A percentile compares a stretch with the other conserved stretches of the same genome.
These are phyloP conservation scores for Trichoderma sp. DNA, from an alignment of 2,329 filamentous ascomycete species.

Conservation along the genomic window DNA sequence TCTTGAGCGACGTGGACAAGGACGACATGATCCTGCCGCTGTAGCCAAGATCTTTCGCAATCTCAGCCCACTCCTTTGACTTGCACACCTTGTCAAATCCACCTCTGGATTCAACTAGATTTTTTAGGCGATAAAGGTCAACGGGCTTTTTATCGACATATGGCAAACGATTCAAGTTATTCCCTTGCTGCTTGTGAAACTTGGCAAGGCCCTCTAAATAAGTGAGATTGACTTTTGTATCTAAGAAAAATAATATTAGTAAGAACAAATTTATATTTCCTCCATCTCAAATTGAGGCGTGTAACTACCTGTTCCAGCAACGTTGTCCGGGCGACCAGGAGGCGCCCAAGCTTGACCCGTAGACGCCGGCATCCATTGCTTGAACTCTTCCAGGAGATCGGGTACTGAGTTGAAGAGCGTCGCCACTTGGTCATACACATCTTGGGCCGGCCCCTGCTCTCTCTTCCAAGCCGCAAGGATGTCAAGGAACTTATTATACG, in stretches of 20 bases:
- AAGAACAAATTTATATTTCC: no score
- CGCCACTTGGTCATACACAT: no score
- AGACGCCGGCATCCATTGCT: no score
- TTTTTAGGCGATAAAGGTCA: conserved; percentile 93
- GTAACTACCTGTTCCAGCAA: no score
- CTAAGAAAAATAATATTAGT: conserved; percentile 48
- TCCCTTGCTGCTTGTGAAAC: conserved; percentile 96
- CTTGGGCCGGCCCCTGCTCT: no score
- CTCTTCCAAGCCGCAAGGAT: no score
- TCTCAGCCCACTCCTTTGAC: conserved; percentile 98
- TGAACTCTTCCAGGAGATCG: no score
- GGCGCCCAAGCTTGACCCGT: no score
- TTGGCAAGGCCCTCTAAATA: conserved; percentile 94
- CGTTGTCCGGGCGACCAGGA: no score
- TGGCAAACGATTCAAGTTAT: conserved; percentile 87
- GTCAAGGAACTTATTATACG: no score
- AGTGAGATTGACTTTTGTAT: conserved; percentile 82
- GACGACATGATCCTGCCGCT: conserved; percentile 99
- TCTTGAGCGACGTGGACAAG: conserved; percentile 94
- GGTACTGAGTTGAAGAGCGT: no score
- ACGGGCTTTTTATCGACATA: conserved; percentile 97
- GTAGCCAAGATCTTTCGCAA: conserved; percentile 93
- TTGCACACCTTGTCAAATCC: conserved; percentile 98
- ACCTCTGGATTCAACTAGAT: conserved; percentile 90
- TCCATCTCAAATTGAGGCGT: no score